Percentiles rank a stretch among this genome's conserved stretches.
Conservation (phyloP, 306 rosid genomes). For the Cicer chorassanicum region DNA sequence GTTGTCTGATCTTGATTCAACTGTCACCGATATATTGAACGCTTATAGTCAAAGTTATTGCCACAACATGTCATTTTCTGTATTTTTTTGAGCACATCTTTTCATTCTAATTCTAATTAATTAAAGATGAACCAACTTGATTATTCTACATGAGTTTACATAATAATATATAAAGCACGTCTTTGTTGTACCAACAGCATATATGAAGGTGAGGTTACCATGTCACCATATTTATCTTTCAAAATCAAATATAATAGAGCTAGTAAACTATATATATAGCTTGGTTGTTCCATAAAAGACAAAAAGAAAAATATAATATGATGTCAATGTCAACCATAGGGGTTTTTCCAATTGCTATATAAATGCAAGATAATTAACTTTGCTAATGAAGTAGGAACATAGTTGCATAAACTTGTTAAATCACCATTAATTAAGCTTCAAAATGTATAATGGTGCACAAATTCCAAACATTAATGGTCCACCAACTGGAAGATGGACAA, state of each 20-base stretch:
- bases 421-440: not conserved
- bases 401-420: not conserved
- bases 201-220: not conserved
- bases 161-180: too few species aligned
- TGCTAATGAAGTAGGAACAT: constrained; percentile 1
- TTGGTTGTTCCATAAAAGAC: not conserved
- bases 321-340: constrained; percentile 27
- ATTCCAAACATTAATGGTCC: not conserved
- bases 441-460: constrained; percentile 39
- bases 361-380: constrained; percentile 4
- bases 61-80: too few species aligned
- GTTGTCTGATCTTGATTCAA: too few species aligned
- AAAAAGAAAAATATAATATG: not conserved
- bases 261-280: not conserved
- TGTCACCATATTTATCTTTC: not conserved
- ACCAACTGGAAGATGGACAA: constrained; percentile 46
- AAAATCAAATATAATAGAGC: not conserved
- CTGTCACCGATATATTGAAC: too few species aligned
- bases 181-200: too few species aligned
- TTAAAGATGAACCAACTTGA: too few species aligned
- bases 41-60: too few species aligned
- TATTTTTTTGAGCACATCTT: too few species aligned
- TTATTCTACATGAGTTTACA: too few species aligned
- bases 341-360: constrained; percentile 35
- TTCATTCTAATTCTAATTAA: too few species aligned